Conservation (phyloP, 768 basidiomycete species). For the Mrakia frigida region DNA sequence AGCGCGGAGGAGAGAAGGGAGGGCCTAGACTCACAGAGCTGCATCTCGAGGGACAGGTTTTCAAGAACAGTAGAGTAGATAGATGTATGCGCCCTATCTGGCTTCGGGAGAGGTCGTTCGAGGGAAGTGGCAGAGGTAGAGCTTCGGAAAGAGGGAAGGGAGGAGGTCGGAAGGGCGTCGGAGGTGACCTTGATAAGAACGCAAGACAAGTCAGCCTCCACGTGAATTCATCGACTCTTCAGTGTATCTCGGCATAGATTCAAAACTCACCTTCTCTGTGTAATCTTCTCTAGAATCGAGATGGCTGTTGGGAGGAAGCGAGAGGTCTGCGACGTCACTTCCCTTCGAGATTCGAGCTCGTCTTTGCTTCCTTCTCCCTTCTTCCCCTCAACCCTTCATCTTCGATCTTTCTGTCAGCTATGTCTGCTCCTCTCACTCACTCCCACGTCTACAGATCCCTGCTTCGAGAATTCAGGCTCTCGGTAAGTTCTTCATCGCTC, state of each 20-base stretch:
- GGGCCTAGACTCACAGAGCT: background rate
- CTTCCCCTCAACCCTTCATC: background rate
- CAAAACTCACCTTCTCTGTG: no score
- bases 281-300: no score
- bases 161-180: background rate
- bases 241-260: no score
- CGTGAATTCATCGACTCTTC: no score
- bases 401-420: background rate
- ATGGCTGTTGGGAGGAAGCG: background rate
- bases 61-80: background rate
- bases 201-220: no score
- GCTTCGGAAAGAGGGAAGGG: background rate
- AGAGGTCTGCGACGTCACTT: background rate
- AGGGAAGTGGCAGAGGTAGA: background rate
- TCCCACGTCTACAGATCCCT: conserved; percentile 28
- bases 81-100: no score
- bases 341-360: background rate
- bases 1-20: background rate
- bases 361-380: background rate
- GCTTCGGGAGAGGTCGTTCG: background rate
- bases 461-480: conserved; percentile 26
- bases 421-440: conserved; percentile 12
- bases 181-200: background rate
- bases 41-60: background rate
- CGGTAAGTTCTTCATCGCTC: conserved; percentile 11